A percentile compares a stretch with the other conserved stretches of the same genome.
phyloP scores from a whole-genome alignment of 2,329 filamentous ascomycete species.

The Ophiocordyceps camponoti-rufipedis region DNA sequence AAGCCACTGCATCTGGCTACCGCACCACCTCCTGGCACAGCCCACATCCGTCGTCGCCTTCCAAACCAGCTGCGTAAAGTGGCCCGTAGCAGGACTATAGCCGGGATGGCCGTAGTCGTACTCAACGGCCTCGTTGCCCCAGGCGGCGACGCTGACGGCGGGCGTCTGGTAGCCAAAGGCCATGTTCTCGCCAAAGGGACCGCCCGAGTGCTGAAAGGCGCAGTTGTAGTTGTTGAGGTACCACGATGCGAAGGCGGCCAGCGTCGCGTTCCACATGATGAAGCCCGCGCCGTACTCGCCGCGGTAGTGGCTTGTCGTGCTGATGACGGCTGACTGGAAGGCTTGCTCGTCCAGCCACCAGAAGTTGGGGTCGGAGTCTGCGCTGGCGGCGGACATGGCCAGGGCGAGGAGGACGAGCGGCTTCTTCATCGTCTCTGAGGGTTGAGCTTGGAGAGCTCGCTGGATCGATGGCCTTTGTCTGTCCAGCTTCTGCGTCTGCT shows the following conservation, averaged over 20 bases:
- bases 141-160: conserved; percentile 40
- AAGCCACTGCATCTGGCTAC: conserved; percentile 36
- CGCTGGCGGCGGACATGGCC: background rate
- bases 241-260: conserved; percentile 32
- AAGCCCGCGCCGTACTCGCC: conserved; percentile 37
- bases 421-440: background rate
- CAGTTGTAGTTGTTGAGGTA: conserved; percentile 27
- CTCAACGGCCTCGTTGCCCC: conserved; percentile 33
- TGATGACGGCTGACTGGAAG: conserved; percentile 39
- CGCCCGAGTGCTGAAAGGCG: conserved; percentile 36
- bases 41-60: conserved; percentile 40
- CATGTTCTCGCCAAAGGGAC: conserved; percentile 58
- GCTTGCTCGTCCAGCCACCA: conserved; percentile 2
- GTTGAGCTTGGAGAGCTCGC: no score
- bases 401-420: background rate
- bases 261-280: conserved; percentile 46
- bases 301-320: conserved; percentile 50
- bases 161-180: conserved; percentile 47
- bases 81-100: conserved; percentile 43
- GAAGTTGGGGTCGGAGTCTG: background rate
- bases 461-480: background rate
- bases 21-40: conserved; percentile 28
- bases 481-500: background rate
- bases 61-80: conserved; percentile 63
- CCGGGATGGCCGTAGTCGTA: conserved; percentile 41